Evolutionary conservation across 495 filamentous ascomycete species (phyloP).

Genomic region (Patellaria atrata): DNA sequence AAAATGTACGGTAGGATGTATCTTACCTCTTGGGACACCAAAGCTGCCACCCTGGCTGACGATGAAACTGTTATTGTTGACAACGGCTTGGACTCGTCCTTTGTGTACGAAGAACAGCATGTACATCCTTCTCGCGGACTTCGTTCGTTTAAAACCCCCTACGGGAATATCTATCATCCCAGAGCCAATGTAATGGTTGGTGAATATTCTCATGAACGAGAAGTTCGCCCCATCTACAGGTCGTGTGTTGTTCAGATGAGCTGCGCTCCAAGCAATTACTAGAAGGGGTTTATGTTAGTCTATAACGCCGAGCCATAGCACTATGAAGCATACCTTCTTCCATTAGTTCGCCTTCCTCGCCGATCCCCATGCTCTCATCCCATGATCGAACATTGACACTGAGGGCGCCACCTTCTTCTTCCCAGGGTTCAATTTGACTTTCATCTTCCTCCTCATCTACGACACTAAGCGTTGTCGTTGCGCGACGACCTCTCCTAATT

Average conservation of each 20-base stretch:
- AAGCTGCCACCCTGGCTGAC: constrained; percentile 79
- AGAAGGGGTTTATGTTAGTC: constrained; percentile 2
- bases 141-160: constrained; percentile 64
- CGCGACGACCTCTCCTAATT: constrained; percentile 22
- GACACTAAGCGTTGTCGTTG: constrained; percentile 14
- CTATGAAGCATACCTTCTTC: constrained; percentile 35
- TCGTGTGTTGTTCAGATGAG: constrained; percentile 50
- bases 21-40: constrained; percentile 87
- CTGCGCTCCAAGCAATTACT: constrained; percentile 52
- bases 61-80: constrained; percentile 70
- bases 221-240: constrained; percentile 64
- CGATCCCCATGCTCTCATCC: constrained; percentile 37
- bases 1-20: no score
- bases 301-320: neutral
- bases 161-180: constrained; percentile 81
- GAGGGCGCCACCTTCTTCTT: constrained; percentile 43
- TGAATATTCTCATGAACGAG: constrained; percentile 66
- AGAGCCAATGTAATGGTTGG: constrained; percentile 67
- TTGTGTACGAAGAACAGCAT: constrained; percentile 83
- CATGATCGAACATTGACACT: constrained; percentile 43
- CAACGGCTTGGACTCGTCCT: constrained; percentile 59
- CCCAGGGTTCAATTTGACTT: constrained; percentile 43
- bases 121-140: constrained; percentile 86
- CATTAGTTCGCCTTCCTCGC: constrained; percentile 42
- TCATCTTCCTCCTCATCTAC: constrained; percentile 34